phyloP scores from a whole-genome alignment of 352 stramenopile genomes.

The Pythium grandisporangium region DNA sequence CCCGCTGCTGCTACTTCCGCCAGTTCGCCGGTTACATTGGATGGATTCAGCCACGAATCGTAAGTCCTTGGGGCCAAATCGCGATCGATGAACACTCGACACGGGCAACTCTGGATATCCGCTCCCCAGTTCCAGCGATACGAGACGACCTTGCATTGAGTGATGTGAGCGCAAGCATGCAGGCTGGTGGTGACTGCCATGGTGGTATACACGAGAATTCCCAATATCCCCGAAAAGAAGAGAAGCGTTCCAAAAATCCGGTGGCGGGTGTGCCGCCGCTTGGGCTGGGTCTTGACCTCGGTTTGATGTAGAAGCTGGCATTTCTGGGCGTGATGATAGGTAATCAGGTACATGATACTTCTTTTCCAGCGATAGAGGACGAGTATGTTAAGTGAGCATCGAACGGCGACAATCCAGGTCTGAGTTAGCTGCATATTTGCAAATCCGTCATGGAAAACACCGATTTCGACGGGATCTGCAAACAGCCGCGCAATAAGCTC shows the following conservation, averaged over 20 bases:
- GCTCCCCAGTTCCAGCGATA: background rate
- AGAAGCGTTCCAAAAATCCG: conserved; percentile 5
- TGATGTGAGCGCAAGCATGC: background rate
- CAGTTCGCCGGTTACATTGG: background rate
- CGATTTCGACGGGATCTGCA: conserved; percentile 12
- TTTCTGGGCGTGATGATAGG: background rate
- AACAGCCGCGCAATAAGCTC: conserved; percentile 14
- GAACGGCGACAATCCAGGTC: conserved; percentile 3
- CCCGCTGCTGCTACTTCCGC: background rate
- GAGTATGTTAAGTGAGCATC: conserved; percentile 11
- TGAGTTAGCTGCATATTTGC: conserved; percentile 10
- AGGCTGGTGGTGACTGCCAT: conserved; percentile 1
- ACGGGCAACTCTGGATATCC: background rate
- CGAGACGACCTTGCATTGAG: conserved; percentile 8
- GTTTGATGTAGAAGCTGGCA: background rate
- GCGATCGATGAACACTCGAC: conserved; percentile 1
- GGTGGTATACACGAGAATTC: conserved; percentile 4
- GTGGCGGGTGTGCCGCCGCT: conserved; percentile 3
- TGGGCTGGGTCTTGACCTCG: background rate
- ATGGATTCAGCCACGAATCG: conserved; percentile 1
- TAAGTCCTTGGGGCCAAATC: background rate
- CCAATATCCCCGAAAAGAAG: conserved; percentile 5
- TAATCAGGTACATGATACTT: conserved; percentile 12
- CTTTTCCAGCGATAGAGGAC: conserved; percentile 14
- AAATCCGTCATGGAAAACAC: conserved; percentile 13